Conservation (phyloP, 2,329 filamentous ascomycete species). For the Clonostachys byssicola region DNA sequence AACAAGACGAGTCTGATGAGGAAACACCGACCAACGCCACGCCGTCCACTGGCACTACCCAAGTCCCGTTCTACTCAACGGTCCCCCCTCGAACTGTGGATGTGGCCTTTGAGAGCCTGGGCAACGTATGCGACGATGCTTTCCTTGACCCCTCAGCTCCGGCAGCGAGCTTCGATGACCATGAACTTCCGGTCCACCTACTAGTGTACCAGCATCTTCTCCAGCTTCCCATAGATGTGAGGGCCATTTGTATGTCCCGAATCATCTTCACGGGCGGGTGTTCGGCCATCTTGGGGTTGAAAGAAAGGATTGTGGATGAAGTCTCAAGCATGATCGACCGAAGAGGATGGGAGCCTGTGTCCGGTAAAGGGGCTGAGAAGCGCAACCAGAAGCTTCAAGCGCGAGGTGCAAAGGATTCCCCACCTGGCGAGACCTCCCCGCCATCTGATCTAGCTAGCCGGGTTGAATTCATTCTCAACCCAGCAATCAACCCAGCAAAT, state of each 20-base stretch:
- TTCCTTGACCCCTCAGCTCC: conserved; percentile 60
- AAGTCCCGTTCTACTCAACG: conserved; percentile 35
- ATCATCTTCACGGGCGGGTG: conserved; percentile 84
- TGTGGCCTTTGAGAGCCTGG: conserved; percentile 65
- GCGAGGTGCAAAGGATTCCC: conserved; percentile 12
- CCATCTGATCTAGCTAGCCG: background rate
- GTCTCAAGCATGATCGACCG: conserved; percentile 61
- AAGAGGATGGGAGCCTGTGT: conserved; percentile 74
- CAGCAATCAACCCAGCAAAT: conserved; percentile 5
- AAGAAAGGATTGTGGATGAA: conserved; percentile 72
- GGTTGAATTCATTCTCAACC: conserved; percentile 12
- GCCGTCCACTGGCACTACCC: conserved; percentile 14
- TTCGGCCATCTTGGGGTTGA: conserved; percentile 74
- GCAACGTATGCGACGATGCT: conserved; percentile 69
- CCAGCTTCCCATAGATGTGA: conserved; percentile 73
- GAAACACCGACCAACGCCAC: conserved; percentile 15
- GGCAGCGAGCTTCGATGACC: conserved; percentile 68
- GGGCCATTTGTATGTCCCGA: conserved; percentile 81
- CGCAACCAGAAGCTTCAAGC: conserved; percentile 36
- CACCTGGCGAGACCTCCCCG: background rate
- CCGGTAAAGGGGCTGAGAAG: conserved; percentile 58
- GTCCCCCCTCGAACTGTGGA: conserved; percentile 49
- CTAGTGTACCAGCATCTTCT: conserved; percentile 76
- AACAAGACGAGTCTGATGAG: conserved; percentile 49
- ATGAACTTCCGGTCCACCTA: conserved; percentile 75